Conservation (phyloP, 1,284 basidiomycete genomes). For the Apiotrichum montevideense region DNA sequence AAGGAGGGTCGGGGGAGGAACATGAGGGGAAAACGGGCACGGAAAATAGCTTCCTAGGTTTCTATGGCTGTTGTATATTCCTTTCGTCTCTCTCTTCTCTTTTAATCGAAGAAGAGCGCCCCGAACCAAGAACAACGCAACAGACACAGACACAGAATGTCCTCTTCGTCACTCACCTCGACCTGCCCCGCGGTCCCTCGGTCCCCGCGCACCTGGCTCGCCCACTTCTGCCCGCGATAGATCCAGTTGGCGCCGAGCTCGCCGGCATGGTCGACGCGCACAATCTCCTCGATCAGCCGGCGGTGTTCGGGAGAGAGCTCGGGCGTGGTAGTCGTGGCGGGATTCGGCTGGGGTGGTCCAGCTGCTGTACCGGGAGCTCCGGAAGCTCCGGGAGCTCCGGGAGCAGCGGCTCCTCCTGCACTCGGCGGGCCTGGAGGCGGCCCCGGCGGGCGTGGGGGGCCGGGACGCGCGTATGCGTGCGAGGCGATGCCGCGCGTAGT, state of each 20-base stretch:
- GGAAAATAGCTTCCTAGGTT: too few species aligned
- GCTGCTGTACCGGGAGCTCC: background rate
- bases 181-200: slow-evolving; percentile 60
- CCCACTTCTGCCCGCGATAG: slow-evolving; percentile 66
- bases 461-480: slow-evolving; percentile 15
- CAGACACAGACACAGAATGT: too few species aligned
- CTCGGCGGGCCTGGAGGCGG: background rate
- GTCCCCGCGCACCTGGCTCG: slow-evolving; percentile 63
- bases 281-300: slow-evolving; percentile 43
- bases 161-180: slow-evolving; percentile 53
- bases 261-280: slow-evolving; percentile 86
- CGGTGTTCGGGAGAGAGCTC: slow-evolving; percentile 35
- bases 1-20: too few species aligned
- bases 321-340: slow-evolving; percentile 33
- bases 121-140: too few species aligned
- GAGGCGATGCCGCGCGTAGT: slow-evolving; percentile 9
- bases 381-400: background rate
- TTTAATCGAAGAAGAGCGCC: too few species aligned
- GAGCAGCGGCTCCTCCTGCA: background rate
- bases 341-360: slow-evolving; percentile 5
- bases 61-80: too few species aligned
- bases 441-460: slow-evolving; percentile 5
- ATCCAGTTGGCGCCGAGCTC: slow-evolving; percentile 92
- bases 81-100: too few species aligned
- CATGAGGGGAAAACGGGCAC: too few species aligned